Evolutionary conservation across 2,329 filamentous ascomycete genomes (phyloP).

Genomic region (Diaporthe destruens): DNA sequence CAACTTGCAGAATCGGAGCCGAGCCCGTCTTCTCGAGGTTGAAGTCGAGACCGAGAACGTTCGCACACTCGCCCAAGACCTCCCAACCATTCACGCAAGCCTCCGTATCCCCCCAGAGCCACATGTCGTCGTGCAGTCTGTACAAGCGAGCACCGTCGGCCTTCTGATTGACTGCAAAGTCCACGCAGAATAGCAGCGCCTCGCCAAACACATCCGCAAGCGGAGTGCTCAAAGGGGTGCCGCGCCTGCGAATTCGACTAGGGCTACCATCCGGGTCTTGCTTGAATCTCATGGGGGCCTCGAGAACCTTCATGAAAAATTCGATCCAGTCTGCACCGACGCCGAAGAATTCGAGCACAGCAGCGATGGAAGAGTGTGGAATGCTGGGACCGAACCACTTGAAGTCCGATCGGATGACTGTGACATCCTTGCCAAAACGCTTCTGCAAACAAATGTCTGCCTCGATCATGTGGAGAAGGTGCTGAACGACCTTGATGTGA

Average conservation of each 20-base stretch:
- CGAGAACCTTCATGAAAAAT: constrained; percentile 68
- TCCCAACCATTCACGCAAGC: constrained; percentile 65
- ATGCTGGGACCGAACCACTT: constrained; percentile 68
- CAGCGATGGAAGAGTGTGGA: constrained; percentile 67
- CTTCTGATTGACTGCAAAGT: constrained; percentile 70
- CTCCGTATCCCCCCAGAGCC: constrained; percentile 69
- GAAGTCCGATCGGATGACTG: constrained; percentile 69
- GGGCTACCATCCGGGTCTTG: constrained; percentile 60
- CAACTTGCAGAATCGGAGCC: constrained; percentile 51
- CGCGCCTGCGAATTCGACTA: constrained; percentile 60
- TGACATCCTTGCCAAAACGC: constrained; percentile 60
- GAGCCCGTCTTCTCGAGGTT: constrained; percentile 70
- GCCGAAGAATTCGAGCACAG: constrained; percentile 67
- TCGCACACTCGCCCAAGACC: constrained; percentile 63
- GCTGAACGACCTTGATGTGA: constrained; percentile 64
- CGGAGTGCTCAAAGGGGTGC: constrained; percentile 68
- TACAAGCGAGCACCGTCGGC: constrained; percentile 66
- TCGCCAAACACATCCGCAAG: constrained; percentile 70
- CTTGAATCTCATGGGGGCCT: constrained; percentile 64
- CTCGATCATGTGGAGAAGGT: constrained; percentile 67
- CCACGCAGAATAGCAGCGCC: constrained; percentile 70
- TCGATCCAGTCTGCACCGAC: constrained; percentile 63
- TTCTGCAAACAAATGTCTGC: constrained; percentile 66
- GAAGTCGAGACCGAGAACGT: constrained; percentile 65
- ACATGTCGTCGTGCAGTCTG: constrained; percentile 74